A percentile compares a stretch with the other conserved stretches of the same genome.
These are phyloP conservation scores for Punctularia strigosozonata DNA, from an alignment of 768 basidiomycete genomes.

Conservation along the genomic window DNA sequence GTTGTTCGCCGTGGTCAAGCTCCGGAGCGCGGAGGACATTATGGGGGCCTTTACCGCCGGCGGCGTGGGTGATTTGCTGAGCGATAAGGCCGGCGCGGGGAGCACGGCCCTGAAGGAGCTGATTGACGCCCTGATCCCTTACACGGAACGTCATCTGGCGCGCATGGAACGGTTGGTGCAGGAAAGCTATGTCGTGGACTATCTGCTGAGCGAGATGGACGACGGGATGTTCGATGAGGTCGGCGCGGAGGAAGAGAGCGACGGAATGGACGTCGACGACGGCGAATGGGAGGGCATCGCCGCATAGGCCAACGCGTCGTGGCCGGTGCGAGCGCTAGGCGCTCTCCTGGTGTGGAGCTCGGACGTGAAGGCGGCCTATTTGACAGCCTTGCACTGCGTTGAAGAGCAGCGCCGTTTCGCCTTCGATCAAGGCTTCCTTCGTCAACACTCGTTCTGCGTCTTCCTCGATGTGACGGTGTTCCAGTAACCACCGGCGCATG, in stretches of 20 bases:
- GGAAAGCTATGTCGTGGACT: constrained; percentile 94
- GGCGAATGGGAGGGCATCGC: not conserved
- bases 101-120: constrained; percentile 52
- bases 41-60: constrained; percentile 40
- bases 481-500: constrained; percentile 56
- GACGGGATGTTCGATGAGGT: constrained; percentile 50
- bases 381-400: constrained; percentile 66
- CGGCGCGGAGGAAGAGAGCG: constrained; percentile 24
- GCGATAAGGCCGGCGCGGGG: constrained; percentile 11
- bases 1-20: constrained; percentile 70
- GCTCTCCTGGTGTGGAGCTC: not conserved
- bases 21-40: constrained; percentile 66
- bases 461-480: constrained; percentile 43
- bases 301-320: not conserved
- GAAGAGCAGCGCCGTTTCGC: constrained; percentile 60
- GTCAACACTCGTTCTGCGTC: constrained; percentile 30
- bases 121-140: constrained; percentile 80
- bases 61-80: constrained; percentile 10
- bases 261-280: constrained; percentile 11
- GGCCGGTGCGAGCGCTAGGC: not conserved
- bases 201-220: constrained; percentile 80
- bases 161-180: constrained; percentile 81
- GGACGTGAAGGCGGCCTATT: constrained; percentile 25
- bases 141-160: constrained; percentile 85
- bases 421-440: constrained; percentile 28